phyloP scores from a whole-genome alignment of 179 eudicot species.

The Patellifolia procumbens region DNA sequence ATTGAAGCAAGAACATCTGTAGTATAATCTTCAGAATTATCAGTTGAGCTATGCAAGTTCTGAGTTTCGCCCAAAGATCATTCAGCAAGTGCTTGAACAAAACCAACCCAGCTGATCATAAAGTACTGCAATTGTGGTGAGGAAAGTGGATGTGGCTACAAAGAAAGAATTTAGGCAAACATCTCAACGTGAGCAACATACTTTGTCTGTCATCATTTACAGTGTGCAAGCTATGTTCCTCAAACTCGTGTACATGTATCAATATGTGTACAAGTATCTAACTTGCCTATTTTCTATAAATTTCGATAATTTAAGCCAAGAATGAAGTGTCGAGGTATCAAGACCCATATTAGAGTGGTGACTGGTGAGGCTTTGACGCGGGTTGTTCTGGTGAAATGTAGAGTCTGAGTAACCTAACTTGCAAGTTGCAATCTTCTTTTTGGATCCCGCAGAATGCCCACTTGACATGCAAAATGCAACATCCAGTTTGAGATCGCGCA shows the following conservation, averaged over 20 bases:
- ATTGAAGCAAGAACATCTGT: background rate
- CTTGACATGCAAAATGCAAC: background rate
- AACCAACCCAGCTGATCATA: background rate
- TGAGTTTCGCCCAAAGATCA: background rate
- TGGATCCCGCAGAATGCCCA: background rate
- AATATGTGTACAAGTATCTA: too few species aligned
- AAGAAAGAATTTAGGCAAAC: background rate
- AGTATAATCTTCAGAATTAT: background rate
- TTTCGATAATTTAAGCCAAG: too few species aligned
- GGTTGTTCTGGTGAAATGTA: too few species aligned
- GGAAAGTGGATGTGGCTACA: background rate
- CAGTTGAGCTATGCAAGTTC: background rate
- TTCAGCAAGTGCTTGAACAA: background rate
- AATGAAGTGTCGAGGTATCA: too few species aligned
- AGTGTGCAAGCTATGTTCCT: too few species aligned
- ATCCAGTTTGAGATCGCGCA: background rate
- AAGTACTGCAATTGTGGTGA: background rate
- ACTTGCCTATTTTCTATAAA: too few species aligned
- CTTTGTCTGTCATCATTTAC: background rate
- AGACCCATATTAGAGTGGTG: too few species aligned
- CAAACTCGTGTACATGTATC: too few species aligned
- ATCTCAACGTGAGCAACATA: background rate
- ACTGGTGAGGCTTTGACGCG: too few species aligned
- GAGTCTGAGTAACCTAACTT: too few species aligned
- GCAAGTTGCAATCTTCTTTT: background rate